A percentile compares a stretch with the other conserved stretches of the same genome.
Conservation (phyloP, 257 asterid genomes). For the Scutellaria galericulata region DNA sequence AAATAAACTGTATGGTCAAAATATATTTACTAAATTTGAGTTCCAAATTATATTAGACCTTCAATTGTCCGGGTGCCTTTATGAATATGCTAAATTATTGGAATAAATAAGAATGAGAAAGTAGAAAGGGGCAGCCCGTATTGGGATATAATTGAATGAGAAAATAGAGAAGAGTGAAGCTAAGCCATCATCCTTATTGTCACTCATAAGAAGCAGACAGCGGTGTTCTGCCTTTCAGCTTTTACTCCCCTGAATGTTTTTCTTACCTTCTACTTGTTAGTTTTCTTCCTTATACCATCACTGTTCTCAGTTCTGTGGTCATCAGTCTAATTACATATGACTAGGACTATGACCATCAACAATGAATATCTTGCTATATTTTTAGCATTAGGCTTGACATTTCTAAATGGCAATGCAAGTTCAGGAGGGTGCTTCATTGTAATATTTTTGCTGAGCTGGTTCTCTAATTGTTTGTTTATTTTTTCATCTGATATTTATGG, state of each 20-base stretch:
- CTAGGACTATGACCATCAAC: too few relatives aligned
- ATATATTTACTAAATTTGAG: too few relatives aligned
- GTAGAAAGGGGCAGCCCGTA: not conserved
- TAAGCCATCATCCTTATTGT: not conserved
- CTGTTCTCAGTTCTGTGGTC: not conserved
- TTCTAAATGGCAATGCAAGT: constrained; percentile 3
- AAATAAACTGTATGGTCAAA: too few relatives aligned
- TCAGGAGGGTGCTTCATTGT: not conserved
- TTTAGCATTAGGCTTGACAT: not conserved
- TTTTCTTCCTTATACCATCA: not conserved
- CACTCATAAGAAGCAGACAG: not conserved
- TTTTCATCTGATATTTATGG: not conserved
- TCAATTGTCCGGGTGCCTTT: not conserved
- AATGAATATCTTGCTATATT: not conserved
- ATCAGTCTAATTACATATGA: not conserved
- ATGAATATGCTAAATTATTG: not conserved
- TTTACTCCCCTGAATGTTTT: not conserved
- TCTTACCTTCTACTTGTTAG: not conserved
- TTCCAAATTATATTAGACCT: not conserved
- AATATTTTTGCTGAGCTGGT: not conserved
- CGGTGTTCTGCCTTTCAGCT: not conserved
- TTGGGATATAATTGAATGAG: too few relatives aligned
- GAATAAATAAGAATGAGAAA: not conserved
- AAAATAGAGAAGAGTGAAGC: not conserved
- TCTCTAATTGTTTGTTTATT: not conserved